Percentiles rank a stretch among this genome's conserved stretches.
phyloP scores from a whole-genome alignment of 116 monocot species.

The Papilionanthe hybrid region DNA sequence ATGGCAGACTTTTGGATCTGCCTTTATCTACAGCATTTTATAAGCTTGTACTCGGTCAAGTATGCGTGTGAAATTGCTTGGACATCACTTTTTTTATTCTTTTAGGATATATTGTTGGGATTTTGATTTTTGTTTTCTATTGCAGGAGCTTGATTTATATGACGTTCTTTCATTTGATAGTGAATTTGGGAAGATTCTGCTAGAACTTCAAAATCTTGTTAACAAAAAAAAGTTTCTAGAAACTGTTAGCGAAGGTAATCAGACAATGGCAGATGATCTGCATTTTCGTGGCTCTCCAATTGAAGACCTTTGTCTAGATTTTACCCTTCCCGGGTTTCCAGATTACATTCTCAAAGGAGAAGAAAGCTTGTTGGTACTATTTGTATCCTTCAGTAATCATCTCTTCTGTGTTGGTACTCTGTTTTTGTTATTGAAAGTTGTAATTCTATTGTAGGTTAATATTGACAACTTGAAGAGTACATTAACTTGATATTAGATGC shows the following conservation, averaged over 20 bases:
- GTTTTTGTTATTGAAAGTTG: background rate
- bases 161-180: constrained; percentile 90
- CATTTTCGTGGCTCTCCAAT: constrained; percentile 63
- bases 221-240: constrained; percentile 40
- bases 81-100: background rate
- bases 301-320: constrained; percentile 84
- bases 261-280: constrained; percentile 41
- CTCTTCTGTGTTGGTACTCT: background rate
- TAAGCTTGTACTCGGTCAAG: constrained; percentile 85
- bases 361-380: constrained; percentile 47
- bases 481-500: constrained; percentile 91
- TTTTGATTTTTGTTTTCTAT: background rate
- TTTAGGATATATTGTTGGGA: background rate
- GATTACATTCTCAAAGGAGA: constrained; percentile 77
- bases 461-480: constrained; percentile 86
- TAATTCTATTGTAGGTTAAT: constrained; percentile 43
- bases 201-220: constrained; percentile 87
- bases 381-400: background rate
- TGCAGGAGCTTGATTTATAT: constrained; percentile 82
- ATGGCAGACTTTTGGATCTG: constrained; percentile 88
- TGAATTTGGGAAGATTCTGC: constrained; percentile 83
- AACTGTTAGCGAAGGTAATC: constrained; percentile 17
- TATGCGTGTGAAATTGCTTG: constrained; percentile 13
- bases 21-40: constrained; percentile 84
- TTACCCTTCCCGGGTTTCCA: constrained; percentile 93